Base-by-base conservation (phyloP, 208 protist species). In the Acanthamoeba rhysodes region DNA sequence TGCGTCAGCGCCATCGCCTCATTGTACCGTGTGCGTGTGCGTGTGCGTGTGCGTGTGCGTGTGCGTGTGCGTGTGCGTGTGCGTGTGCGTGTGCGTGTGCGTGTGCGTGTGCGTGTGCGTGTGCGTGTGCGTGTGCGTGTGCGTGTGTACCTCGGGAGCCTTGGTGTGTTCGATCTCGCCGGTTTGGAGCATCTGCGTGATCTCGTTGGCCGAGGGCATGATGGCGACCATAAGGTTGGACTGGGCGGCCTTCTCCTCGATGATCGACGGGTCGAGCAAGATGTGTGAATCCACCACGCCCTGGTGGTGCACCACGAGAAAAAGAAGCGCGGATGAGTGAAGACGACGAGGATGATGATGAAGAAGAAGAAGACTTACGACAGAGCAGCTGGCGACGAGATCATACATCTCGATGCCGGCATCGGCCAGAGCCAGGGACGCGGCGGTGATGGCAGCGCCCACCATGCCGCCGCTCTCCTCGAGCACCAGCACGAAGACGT, bases 391-490 rank as follows among this genome's bases (percentile, higher is more conserved):
- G 45, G 97, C 87, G 14, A 98, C 97, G 32, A 98, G 57, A 90
- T 98, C 97, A 94, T 96, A 97, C 97, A 98, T 98, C 80, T 98
- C 97, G 24, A 98, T 96, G 88, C 97, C 97, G 27, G 97, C 97
- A 95, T 99, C 98, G 2, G 99, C 96, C 22, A 99, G 70, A 0
- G 98, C 98, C 29, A 99, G 96, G 16, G 98, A 98, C 0, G 97
- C 95, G 2, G 98, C 98, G 62, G 98, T 99, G 50, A 99, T 98
- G 41, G 94, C 85, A 18, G 97, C 98, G 27, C 94, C 20, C 24
- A 96, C 85, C 32, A 90, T 24, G n/a, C 97, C 97, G 37, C 98
- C 98, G 82, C 99, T 98, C 16, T 97, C 90, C 95, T 99, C 98
- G 22, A 99, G 88, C 2, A 99, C 96, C 76, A 98, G 95, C 45